A percentile compares a stretch with the other conserved stretches of the same genome.
These are phyloP conservation scores for Helotiales sp. DNA, from an alignment of 2,329 filamentous ascomycete genomes.

Conservation along the genomic window DNA sequence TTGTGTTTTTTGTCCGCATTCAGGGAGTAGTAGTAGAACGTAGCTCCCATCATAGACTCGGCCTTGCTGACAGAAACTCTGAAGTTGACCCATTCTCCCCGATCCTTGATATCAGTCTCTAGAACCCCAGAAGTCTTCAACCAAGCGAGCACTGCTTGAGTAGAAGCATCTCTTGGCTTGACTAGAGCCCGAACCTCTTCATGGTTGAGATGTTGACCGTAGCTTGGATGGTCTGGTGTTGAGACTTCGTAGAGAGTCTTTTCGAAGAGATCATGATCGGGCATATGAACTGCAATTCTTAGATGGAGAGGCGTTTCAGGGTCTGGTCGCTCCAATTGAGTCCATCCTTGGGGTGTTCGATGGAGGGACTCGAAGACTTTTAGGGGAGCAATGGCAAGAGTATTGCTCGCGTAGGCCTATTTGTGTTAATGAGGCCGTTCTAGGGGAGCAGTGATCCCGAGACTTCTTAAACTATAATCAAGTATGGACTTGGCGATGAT, in stretches of 20 bases:
- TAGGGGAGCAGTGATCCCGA: too few relatives aligned
- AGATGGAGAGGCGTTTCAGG: slow-evolving; percentile 29
- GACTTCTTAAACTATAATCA: too few relatives aligned
- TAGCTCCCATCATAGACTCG: slow-evolving; percentile 39
- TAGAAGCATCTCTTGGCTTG: slow-evolving; percentile 55
- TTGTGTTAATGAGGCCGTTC: background rate
- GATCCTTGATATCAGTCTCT: slow-evolving; percentile 52
- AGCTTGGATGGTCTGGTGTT: slow-evolving; percentile 54
- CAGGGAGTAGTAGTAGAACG: slow-evolving; percentile 45
- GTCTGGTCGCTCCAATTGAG: slow-evolving; percentile 28
- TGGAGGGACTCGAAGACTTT: slow-evolving; percentile 35
- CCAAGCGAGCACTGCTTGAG: slow-evolving; percentile 59
- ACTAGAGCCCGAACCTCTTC: slow-evolving; percentile 56
- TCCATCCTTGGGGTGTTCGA: slow-evolving; percentile 35
- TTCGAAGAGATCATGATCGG: slow-evolving; percentile 51
- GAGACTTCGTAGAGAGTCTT: slow-evolving; percentile 50
- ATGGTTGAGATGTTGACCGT: slow-evolving; percentile 57
- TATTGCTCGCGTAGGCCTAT: slow-evolving; percentile 15
- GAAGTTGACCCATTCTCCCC: slow-evolving; percentile 57
- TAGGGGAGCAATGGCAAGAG: slow-evolving; percentile 13
- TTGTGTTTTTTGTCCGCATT: slow-evolving; percentile 48
- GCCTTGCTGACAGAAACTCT: slow-evolving; percentile 38
- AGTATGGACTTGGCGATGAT: too few relatives aligned
- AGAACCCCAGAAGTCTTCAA: slow-evolving; percentile 56
- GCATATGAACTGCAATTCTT: slow-evolving; percentile 46